Conservation (phyloP, 75 land plant genomes). For the Adiantum capillusveneris region DNA sequence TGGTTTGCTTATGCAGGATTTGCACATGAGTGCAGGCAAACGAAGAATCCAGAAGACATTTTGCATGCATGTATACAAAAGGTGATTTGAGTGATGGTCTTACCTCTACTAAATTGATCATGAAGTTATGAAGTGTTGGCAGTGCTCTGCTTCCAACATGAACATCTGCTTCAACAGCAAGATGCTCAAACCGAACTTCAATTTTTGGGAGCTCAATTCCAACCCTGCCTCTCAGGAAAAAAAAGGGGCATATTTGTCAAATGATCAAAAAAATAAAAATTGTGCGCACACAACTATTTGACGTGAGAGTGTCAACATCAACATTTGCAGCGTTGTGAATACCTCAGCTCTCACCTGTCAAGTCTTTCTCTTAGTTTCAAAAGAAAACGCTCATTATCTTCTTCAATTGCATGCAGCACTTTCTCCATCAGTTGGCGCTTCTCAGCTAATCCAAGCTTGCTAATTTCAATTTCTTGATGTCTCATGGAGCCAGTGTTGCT, state of each 20-base stretch:
- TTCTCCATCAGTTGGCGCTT: slow-evolving; percentile 19
- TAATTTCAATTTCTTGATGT: slow-evolving; percentile 17
- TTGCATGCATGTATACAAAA: slow-evolving; percentile 15
- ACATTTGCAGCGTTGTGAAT: neutral
- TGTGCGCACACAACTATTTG: neutral
- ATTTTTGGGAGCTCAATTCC: slow-evolving; percentile 58
- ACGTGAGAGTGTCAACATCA: neutral
- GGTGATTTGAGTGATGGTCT: neutral
- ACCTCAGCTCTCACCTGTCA: slow-evolving; percentile 17
- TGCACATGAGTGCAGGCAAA: too few relatives aligned
- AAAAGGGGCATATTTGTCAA: neutral
- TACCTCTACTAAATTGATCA: slow-evolving; percentile 42
- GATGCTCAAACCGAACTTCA: slow-evolving; percentile 68
- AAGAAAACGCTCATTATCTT: slow-evolving; percentile 36
- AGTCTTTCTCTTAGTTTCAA: slow-evolving; percentile 27
- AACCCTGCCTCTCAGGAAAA: slow-evolving; percentile 33
- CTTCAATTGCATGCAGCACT: slow-evolving; percentile 21
- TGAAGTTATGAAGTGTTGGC: slow-evolving; percentile 53
- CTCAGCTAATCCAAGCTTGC: slow-evolving; percentile 14
- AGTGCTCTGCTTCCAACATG: too few relatives aligned
- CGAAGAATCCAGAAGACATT: slow-evolving; percentile 23
- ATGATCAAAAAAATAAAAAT: neutral
- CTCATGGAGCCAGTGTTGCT: neutral
- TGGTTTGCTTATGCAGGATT: too few relatives aligned
- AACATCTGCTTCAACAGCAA: slow-evolving; percentile 61